Evolutionary conservation across 495 filamentous ascomycete species (phyloP), one percentile per base, ranked within the genome.

Genomic region (Rusavskia elegans): DNA sequence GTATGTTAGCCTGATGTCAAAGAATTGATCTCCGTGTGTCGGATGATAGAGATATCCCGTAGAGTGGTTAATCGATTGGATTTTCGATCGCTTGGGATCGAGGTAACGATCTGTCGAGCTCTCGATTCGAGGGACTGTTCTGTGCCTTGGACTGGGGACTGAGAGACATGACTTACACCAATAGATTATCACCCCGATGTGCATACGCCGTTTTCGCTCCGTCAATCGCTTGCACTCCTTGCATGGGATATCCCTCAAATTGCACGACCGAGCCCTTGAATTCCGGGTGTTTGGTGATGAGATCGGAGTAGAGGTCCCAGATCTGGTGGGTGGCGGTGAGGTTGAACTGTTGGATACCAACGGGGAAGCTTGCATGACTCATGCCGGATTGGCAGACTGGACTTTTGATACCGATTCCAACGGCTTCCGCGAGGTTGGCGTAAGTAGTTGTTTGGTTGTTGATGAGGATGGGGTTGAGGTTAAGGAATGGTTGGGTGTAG

Each of bases 161-260:
- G 25, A 5, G 25, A 27, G 25, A 27, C 4, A 23, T 19, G 3
- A 46, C 38, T 39, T 1, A 44, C 23, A 32, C 37, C 32, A 55
- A 53, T 6, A 54, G 25, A 38, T 32, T 42, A 36, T 64, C 59
- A 13, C 48, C 50, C 1, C 77, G 70, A 54, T 64, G 63, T 5
- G 74, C 68, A 37, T 68, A 76, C 6, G 75, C 74, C 45, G 66
- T 67, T 0, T 63, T 59, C 10, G 61, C 55, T 20, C 30, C 37
- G 11, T 54, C 46, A 6, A 76, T 55, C 0, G 62, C 63, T 36
- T 70, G 54, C 0, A 81, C 74, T 10, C 67, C 75, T 21, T 69
- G 53, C 7, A 55, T 53, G 8, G 75, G 68, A 63, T 78, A 79
- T 16, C 70, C 73, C 56, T 80, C 78, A 49, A 80, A 75, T 63